Evolutionary conservation across 2,329 filamentous ascomycete genomes (phyloP), one percentile per base, ranked within the genome.

Genomic region (Cladophialophora yegresii): DNA sequence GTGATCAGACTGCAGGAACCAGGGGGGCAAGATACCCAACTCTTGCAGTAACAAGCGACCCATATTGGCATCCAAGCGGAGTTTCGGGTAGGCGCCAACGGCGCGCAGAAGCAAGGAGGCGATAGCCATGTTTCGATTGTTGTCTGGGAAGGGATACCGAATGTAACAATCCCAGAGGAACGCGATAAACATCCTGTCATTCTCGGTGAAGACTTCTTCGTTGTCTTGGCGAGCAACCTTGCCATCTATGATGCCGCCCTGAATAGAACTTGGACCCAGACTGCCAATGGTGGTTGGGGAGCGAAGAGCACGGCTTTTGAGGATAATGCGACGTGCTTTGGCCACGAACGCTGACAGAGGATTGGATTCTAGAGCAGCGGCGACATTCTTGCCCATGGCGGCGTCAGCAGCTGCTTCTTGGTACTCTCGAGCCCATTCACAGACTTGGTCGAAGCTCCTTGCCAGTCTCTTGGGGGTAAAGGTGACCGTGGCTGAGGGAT

Each of bases 11-110:
- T 45, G 16, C 66, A 87, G 85, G 67, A 85, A 83, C 77, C 82
- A 85, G 0, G 86, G 86, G 8, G 81, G 72, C n/a, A 87, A 74
- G 0, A 85, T 83, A 1, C 86, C 86, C 23, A 88, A 75, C 69
- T 89, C 86, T 70, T 88, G 85, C 30, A 89, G 72, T 58, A 88
- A 82, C 16, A 85, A 69, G 55, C 76, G 76, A 40, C 81, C 79
- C 36, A 81, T 78, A 7, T 70, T 67, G 13, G 73, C 64, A 49
- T 73, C 73, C 20, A 81, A 69, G 13, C 72, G 73, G 40, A 80
- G 71, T 28, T 73, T 75, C 30, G 77, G 76, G 72, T 89, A 89
- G 73, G 85, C 79, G 3, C 82, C 84, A 0, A 81, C 83, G 2
- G 83, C 81, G 53, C 82, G 80, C 62, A 88, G 75, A 16, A 89